Evolutionary conservation across 2,329 filamentous ascomycete genomes (phyloP).

Genomic region (Clarireedia homoeocarpa): DNA sequence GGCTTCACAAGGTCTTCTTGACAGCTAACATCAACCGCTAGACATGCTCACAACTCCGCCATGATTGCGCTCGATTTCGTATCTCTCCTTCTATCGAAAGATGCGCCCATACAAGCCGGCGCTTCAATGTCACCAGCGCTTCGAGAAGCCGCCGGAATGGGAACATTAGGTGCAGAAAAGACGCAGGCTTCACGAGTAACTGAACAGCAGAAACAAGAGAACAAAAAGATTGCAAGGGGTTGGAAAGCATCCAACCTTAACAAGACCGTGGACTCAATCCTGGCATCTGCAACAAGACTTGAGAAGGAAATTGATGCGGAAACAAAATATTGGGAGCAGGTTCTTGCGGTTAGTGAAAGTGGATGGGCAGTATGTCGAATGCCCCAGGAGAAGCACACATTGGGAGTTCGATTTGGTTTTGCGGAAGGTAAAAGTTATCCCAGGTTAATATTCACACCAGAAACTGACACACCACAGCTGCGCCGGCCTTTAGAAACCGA

Average conservation of each 20-base stretch:
- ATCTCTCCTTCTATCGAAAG: conserved; percentile 76
- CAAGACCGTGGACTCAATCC: conserved; percentile 63
- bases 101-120: conserved; percentile 62
- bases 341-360: conserved; percentile 70
- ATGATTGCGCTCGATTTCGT: conserved; percentile 72
- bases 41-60: conserved; percentile 48
- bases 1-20: neutral
- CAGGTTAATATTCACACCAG: conserved; percentile 1
- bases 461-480: conserved; percentile 35
- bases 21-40: conserved; percentile 16
- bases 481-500: conserved; percentile 52
- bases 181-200: conserved; percentile 54
- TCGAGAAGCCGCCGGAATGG: conserved; percentile 63
- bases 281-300: conserved; percentile 63
- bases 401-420: conserved; percentile 87
- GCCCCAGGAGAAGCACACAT: conserved; percentile 61
- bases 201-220: conserved; percentile 46
- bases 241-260: conserved; percentile 75
- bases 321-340: conserved; percentile 80
- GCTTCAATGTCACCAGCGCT: conserved; percentile 63
- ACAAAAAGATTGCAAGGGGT: conserved; percentile 52
- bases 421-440: conserved; percentile 43
- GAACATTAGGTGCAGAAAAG: conserved; percentile 63
- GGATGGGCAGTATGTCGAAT: conserved; percentile 82
- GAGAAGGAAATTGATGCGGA: conserved; percentile 73